Evolutionary conservation across 2,329 filamentous ascomycete species (phyloP), one percentile per base, ranked within the genome.

Genomic region (Cercospora sojina): DNA sequence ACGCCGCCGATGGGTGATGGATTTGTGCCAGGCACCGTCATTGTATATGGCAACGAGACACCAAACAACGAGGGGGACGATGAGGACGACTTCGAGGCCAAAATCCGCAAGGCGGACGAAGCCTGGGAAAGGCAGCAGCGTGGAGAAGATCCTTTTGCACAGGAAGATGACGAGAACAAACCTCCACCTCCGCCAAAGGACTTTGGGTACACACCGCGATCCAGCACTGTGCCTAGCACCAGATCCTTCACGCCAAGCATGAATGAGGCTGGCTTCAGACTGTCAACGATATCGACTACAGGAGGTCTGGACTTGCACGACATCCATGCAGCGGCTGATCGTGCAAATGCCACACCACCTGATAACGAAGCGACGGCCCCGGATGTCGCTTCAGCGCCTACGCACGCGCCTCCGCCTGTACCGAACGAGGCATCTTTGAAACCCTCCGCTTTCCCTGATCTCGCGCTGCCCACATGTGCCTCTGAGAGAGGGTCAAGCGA

Each of bases 331-430:
- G 68, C 70, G 31, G 71, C 64, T 8, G 71, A 72, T 35, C 69
- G 64, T 27, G 69, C 65, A 25, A 66, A 57, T 7, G 56, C 67
- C 12, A 66, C 68, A 23, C 69, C 71, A 18, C 51, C 63, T 13
- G 64, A 67, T 35, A 55, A 66, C 16, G 62, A 64, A 10, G 27
- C 66, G 20, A 62, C 62, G 31, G 68, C 73, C 13, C 70, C 65
- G 18, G 35, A 59, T 18, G 38, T 70, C 8, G 67, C 64, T 25
- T 31, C 74, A 74, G 68, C 76, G 43, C 81, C 83, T n/a, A 76
- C 76, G 35, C 75, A 83, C 63, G 79, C 81, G 53, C 82, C 82
- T 38, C 82, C 82, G 5, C 82, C 81, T 6, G 81, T 82, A 25
- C 76, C 78, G 8, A 64, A 71, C 6, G 62, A 67, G 13, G 41